Evolutionary conservation across 2,329 filamentous ascomycete genomes (phyloP), one percentile per base, ranked within the genome.

Genomic region (Colletotrichum salicis): DNA sequence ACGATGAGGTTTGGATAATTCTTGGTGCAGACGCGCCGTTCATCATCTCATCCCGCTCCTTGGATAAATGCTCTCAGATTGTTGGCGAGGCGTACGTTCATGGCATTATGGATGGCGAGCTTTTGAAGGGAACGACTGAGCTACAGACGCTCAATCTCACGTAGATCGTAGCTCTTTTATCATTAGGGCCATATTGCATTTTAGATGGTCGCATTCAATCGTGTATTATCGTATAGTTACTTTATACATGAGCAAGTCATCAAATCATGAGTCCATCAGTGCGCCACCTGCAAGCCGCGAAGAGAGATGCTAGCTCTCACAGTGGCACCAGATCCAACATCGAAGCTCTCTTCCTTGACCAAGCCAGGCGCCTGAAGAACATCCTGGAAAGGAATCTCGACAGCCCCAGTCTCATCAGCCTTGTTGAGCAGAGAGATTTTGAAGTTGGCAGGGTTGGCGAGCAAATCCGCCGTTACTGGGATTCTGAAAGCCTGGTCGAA

Each of bases 401-500:
- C 78, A 22, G 74, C 56, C 0, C 82, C 82, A 0, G 74, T 70
- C 74, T 83, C 82, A 4, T 75, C 73, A 45, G 79, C 75, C 37
- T 77, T 78, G 74, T 84, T 80, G 73, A 84, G 48, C 31, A 84
- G 73, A 6, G 78, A 70, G 19, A 84, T 79, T 64, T 71, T 77
- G 67, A 84, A 81, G 67, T 51, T 77, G 1, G 75, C 73, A 5
- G 77, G 75, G 51, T 77, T 76, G 37, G 73, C 72, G 1, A 79
- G 60, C 74, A 78, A 73, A 13, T 76, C 78, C 10, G 77, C 79
- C 19, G 77, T 76, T 7, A 86, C 66, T 0, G 84, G 83, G 56
- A 86, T 80, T 8, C 77, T 77, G 77, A 86, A 86, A 0, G 82
- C 80, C 74, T 83, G 80, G 69, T 86, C 84, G 64, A 86, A 87